These are phyloP conservation scores for Gelatoporia subvermispora DNA, from an alignment of 768 basidiomycete species.

Conservation along the genomic window DNA sequence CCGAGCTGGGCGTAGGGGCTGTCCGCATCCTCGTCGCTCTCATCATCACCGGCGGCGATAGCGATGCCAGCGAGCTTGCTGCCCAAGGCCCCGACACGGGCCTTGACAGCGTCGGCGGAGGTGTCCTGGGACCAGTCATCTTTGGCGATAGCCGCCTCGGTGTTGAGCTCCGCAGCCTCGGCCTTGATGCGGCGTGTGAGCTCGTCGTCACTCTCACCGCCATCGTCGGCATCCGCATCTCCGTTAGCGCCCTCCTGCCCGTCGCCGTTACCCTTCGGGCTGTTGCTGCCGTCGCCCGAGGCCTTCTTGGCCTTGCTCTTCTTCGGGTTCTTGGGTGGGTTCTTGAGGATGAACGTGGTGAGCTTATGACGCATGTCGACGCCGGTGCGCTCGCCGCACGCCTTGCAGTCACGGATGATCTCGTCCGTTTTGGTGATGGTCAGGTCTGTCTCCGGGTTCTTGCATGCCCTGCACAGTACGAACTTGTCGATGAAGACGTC, in stretches of 20 bases:
- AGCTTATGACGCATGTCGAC: slow-evolving; percentile 98
- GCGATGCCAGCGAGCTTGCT: slow-evolving; percentile 47
- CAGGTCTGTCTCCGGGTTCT: slow-evolving; percentile 98
- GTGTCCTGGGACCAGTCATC: slow-evolving; percentile 94
- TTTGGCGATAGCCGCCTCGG: slow-evolving; percentile 52
- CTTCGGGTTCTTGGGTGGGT: slow-evolving; percentile 87
- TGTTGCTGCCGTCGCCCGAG: slow-evolving; percentile 41
- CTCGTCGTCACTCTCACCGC: slow-evolving; percentile 81
- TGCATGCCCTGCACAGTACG: slow-evolving; percentile 94
- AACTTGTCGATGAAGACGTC: slow-evolving; percentile 98
- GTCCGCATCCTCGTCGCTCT: slow-evolving; percentile 81
- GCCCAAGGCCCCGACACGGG: slow-evolving; percentile 72
- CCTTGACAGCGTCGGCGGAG: slow-evolving; percentile 81
- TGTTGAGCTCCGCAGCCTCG: slow-evolving; percentile 73
- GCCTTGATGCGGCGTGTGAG: slow-evolving; percentile 88
- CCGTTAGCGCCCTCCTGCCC: slow-evolving; percentile 36
- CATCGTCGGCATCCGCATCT: slow-evolving; percentile 38
- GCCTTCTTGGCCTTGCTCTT: slow-evolving; percentile 57
- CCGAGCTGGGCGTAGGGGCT: slow-evolving; percentile 84
- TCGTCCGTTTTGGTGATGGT: slow-evolving; percentile 85
- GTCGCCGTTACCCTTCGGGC: slow-evolving; percentile 30
- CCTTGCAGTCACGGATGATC: slow-evolving; percentile 96
- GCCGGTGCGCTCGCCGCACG: slow-evolving; percentile 87
- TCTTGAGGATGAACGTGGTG: slow-evolving; percentile 94
- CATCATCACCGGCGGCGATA: slow-evolving; percentile 63